Base-by-base conservation (phyloP, 106 monocot species). In the Chionographis japonica region DNA sequence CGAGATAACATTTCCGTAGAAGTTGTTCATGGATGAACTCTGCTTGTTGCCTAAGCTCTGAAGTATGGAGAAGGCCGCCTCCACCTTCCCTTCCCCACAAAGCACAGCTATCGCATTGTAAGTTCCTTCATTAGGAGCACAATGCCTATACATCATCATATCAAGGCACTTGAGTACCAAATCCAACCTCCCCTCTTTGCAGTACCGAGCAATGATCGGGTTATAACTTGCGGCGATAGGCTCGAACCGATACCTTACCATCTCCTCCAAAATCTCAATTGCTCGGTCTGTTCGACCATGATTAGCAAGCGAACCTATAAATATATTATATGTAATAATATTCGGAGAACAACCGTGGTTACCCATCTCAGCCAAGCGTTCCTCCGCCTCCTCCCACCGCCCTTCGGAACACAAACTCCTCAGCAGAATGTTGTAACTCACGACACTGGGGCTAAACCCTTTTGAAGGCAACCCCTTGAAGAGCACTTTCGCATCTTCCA, bases 401-500 rank as follows among this genome's bases (percentile, higher is more conserved):
- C 77, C 83, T n/a, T 88, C 79, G 27, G 86, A 78, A 53, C 91
- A 88, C 63, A 95, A 75, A 64, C 75, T 86, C 72, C 86, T 75
- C 63, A 95, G 56, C 19, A 95, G 60, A 52, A 95, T 95, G 60
- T 95, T 91, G 54, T 91, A 84, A 72, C 83, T 95, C 14, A 83
- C 88, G 1, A 88, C 88, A 74, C 88, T 88, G 2, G 88, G 87
- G 14, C 51, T 65, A 52, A 91, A 92, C 3, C 92, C 88, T 62
- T 83, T 83, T 2, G 66, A 63, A 0, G 88, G 91, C 72, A 95
- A 68, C 12, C 38, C 63, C 60, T 76, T 9, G 57, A 91, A 95
- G 46, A 84, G 71, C 37, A 55, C 20, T 43, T 84, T 54, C 2
- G 88, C 94, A 27, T 88, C 91, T 4, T 75, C 74, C 20, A 91